These are phyloP conservation scores for Poa pratensis DNA, from an alignment of 176 grass and related monocot genomes.

Conservation along the genomic window DNA sequence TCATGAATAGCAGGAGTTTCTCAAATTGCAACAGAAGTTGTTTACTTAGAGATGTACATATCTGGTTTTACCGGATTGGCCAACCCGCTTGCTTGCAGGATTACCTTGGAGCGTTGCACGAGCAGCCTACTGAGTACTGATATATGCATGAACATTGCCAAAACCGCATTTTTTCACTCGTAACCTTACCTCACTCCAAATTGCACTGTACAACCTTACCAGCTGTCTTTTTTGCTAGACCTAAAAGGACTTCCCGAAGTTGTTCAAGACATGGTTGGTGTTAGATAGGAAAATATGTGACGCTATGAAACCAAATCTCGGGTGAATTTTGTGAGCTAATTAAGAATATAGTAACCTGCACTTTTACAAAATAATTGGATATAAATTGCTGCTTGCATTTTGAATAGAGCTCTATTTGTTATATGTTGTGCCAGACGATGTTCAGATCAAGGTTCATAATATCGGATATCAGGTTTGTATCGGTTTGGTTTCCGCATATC, in stretches of 20 bases:
- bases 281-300: conserved; percentile 14
- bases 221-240: conserved; percentile 10
- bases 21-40: not conserved
- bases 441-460: not conserved
- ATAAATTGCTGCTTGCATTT: conserved; percentile 6
- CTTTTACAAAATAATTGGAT: conserved; percentile 8
- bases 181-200: not conserved
- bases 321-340: not conserved
- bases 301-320: not conserved
- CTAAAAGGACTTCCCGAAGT: not conserved
- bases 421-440: not conserved
- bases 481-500: too few relatives aligned
- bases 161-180: not conserved
- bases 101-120: not conserved
- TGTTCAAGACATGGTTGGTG: conserved; percentile 19
- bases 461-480: too few relatives aligned
- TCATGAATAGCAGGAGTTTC: conserved; percentile 6
- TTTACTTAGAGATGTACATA: not conserved
- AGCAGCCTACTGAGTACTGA: not conserved
- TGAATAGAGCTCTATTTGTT: not conserved
- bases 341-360: conserved; percentile 3
- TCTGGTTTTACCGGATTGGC: not conserved
- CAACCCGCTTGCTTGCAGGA: not conserved
- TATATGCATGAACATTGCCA: not conserved
- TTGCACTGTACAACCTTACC: not conserved